Base-by-base conservation (phyloP, 306 rosid species). In the Acacia confusa region DNA sequence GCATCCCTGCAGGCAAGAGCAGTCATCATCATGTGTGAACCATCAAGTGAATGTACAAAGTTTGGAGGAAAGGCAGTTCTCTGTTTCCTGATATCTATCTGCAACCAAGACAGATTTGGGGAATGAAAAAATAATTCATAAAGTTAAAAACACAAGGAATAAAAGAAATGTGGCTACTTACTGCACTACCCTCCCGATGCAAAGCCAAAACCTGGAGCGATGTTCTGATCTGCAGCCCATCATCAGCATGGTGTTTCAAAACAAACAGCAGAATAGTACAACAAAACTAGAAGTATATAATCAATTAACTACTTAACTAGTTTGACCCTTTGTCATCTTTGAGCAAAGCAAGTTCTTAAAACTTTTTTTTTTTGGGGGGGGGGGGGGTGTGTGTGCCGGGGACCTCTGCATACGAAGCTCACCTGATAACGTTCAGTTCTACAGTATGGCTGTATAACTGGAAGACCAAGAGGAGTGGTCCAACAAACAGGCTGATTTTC, bases 401-500 rank as follows among this genome's bases (percentile, higher is more conserved):
- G 1, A 67, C 53, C 61, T 40, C 79, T 73, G 48, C 7, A 68
- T 44, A 61, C 64, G 83, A 78, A 71, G 76, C 92, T 91, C 85
- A 93, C 97, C 84, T 84, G 91, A 86, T 93, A 90, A 30, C 96
- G 80, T 81, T 91, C 93, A 82, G 81, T 86, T 90, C 83, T 91
- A 82, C 84, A 88, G 87, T 90, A 93, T 67, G 98, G 97, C 78
- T 93, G 98, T 77, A 93, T 87, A 55, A 93, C 93, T 81, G 98
- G 98, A 84, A 93, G 97, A 83, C 97, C 98, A 28, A 93, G 94
- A 77, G 98, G 98, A 79, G 98, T 91, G 64, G 91, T 93, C 94
- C 98, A 93, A 58, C 85, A 81, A 80, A 93, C 98, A 79, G 98
- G 93, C 79, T 90, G 91, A 86, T 93, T 93, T 81, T 91, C 94